Evolutionary conservation across 2,329 filamentous ascomycete genomes (phyloP), one percentile per base, ranked within the genome.

Genomic region (Elsinoe australis): DNA sequence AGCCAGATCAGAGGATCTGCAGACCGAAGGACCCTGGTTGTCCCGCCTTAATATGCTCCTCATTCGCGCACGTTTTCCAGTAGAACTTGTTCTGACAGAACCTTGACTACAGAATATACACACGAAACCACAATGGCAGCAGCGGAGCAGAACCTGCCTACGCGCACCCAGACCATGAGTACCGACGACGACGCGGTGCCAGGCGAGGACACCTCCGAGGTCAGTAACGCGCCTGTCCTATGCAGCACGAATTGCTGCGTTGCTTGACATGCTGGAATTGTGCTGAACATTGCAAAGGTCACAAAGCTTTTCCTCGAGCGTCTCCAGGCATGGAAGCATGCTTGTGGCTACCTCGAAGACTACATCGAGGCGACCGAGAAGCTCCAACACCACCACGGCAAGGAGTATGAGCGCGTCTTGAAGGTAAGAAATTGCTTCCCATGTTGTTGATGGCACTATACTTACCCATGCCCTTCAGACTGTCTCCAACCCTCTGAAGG

Each of bases 311-410:
- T 98, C 54, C 75, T 83, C 49, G 87, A 96, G 71, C 81, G 92
- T 55, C 75, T 98, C 52, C 84, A 86, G 60, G 92, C 92, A 38
- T 98, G 88, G 88, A 96, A 95, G 66, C 90, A 96, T 65, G 87
- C 89, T 52, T 86, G 88, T 53, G 86, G 75, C 49, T 90, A 95
- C 62, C 75, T 98, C 39, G 88, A 96, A 67, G 87, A 94, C 45
- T 98, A 95, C 65, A 75, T 96, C 59, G 72, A 71, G 22, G 82
- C 85, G 5, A 86, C 88, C 3, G 88, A 95, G 66, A 95, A 90
- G 74, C 74, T 87, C 51, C 83, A 95, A 62, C 83, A 82, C 62
- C 76, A 79, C 8, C 84, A 95, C 58, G 81, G 87, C 48, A 96
- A 95, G 71, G 90, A 96, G 66, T 95, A 95, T 61, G 89, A 96